Evolutionary conservation across 23 red algal genomes (phyloP).

Genomic region (Gracilaria gracilis): DNA sequence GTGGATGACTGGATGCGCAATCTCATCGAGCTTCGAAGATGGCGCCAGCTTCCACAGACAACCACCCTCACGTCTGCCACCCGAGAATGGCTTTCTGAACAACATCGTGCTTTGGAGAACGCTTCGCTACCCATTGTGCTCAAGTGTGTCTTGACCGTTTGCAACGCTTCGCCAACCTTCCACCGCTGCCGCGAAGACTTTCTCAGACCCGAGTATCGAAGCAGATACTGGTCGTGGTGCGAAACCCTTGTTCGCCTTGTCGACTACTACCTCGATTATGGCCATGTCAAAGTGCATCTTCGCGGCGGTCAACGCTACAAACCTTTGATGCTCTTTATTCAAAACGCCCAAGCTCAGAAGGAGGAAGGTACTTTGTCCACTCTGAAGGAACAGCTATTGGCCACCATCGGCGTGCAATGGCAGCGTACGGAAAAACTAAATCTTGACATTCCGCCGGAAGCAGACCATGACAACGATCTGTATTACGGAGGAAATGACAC

Average conservation of each 20-base stretch:
- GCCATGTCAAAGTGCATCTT: slow-evolving; percentile 20
- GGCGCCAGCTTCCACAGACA: background rate
- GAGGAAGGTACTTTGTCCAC: slow-evolving; percentile 5
- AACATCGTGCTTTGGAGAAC: slow-evolving; percentile 62
- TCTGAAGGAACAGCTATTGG: slow-evolving; percentile 35
- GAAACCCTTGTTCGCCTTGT: slow-evolving; percentile 34
- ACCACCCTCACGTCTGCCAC: slow-evolving; percentile 5
- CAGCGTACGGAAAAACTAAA: background rate
- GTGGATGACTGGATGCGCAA: slow-evolving; percentile 30
- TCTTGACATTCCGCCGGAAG: background rate
- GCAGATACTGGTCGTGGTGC: slow-evolving; percentile 56
- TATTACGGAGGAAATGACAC: background rate
- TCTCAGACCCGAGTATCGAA: slow-evolving; percentile 35
- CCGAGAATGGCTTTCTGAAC: slow-evolving; percentile 47
- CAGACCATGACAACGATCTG: background rate
- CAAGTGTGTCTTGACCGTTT: slow-evolving; percentile 44
- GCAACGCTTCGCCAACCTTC: slow-evolving; percentile 31
- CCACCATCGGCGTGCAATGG: slow-evolving; percentile 22
- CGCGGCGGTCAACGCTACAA: background rate
- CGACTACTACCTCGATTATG: slow-evolving; percentile 54
- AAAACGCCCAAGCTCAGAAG: slow-evolving; percentile 22
- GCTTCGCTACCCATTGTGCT: slow-evolving; percentile 2
- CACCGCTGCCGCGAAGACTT: slow-evolving; percentile 28
- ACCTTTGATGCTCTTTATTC: slow-evolving; percentile 34
- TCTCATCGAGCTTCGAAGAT: slow-evolving; percentile 47